These are phyloP conservation scores for Parathielavia hyrcaniae DNA, from an alignment of 495 filamentous ascomycete species.

Conservation along the genomic window DNA sequence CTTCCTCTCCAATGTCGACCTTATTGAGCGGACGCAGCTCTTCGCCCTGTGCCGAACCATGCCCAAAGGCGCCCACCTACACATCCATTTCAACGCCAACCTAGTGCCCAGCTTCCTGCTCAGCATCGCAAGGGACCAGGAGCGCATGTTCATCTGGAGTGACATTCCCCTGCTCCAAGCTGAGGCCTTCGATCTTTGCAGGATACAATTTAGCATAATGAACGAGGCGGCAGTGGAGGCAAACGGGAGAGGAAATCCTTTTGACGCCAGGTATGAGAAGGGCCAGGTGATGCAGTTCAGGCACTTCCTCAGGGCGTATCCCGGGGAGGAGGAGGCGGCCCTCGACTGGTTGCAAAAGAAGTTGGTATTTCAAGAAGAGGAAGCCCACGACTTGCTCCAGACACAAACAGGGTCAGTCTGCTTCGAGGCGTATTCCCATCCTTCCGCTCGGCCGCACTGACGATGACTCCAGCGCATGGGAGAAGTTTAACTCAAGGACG, in stretches of 20 bases:
- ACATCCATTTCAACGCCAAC: constrained; percentile 54
- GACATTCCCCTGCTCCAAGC: constrained; percentile 30
- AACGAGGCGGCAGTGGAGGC: constrained; percentile 23
- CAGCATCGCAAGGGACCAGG: constrained; percentile 44
- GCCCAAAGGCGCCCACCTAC: constrained; percentile 52
- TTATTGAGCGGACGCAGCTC: constrained; percentile 43
- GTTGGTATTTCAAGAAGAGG: constrained; percentile 45
- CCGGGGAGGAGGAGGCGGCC: constrained; percentile 11
- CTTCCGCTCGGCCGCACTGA: constrained; percentile 1
- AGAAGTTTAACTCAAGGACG: constrained; percentile 49
- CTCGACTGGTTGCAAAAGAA: constrained; percentile 45
- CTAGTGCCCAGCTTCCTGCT: constrained; percentile 45
- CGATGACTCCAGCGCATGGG: constrained; percentile 42
- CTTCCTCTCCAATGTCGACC: constrained; percentile 43
- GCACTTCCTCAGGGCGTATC: constrained; percentile 31
- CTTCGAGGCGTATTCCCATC: not conserved
- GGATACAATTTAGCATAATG: constrained; percentile 48
- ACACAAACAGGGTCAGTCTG: constrained; percentile 35
- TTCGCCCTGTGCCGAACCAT: constrained; percentile 38
- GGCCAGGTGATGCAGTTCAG: constrained; percentile 35
- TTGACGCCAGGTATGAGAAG: constrained; percentile 24
- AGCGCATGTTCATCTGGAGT: constrained; percentile 49
- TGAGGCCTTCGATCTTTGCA: constrained; percentile 36
- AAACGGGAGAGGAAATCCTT: constrained; percentile 19
- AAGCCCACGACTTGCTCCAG: constrained; percentile 38